Conservation (phyloP, 805 yeast species). For the Metschnikowia colocasiae region DNA sequence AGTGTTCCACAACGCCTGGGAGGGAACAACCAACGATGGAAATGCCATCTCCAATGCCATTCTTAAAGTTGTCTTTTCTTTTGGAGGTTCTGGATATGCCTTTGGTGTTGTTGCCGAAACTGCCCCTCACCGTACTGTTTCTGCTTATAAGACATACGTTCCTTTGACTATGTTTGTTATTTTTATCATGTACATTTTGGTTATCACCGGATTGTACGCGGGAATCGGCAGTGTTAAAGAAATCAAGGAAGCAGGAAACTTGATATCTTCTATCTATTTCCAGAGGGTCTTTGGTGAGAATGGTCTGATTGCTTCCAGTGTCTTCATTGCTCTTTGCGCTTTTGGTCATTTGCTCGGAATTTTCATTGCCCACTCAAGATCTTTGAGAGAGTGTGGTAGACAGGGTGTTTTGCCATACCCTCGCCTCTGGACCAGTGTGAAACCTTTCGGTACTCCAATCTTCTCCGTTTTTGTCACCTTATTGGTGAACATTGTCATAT, state of each 20-base stretch:
- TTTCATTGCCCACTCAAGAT: constrained; percentile 28
- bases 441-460: constrained; percentile 31
- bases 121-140: constrained; percentile 24
- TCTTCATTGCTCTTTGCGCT: constrained; percentile 30
- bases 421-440: constrained; percentile 26
- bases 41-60: constrained; percentile 42
- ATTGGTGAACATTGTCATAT: constrained; percentile 24
- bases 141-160: constrained; percentile 24
- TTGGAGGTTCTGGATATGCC: constrained; percentile 40
- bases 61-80: constrained; percentile 42
- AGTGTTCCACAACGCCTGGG: constrained; percentile 36
- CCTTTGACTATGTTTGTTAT: constrained; percentile 31
- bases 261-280: constrained; percentile 30
- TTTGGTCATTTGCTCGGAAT: constrained; percentile 30
- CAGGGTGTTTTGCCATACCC: constrained; percentile 33
- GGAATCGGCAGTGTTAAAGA: constrained; percentile 22
- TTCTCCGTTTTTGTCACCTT: constrained; percentile 25
- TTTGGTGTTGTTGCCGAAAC: constrained; percentile 35
- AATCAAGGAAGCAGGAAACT: constrained; percentile 28
- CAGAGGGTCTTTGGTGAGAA: constrained; percentile 28
- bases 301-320: constrained; percentile 23
- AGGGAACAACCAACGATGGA: constrained; percentile 40
- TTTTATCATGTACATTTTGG: constrained; percentile 29
- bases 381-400: constrained; percentile 32
- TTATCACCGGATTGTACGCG: constrained; percentile 34